Conservation (phyloP, 257 asterid genomes). For the Petunia axillaris region DNA sequence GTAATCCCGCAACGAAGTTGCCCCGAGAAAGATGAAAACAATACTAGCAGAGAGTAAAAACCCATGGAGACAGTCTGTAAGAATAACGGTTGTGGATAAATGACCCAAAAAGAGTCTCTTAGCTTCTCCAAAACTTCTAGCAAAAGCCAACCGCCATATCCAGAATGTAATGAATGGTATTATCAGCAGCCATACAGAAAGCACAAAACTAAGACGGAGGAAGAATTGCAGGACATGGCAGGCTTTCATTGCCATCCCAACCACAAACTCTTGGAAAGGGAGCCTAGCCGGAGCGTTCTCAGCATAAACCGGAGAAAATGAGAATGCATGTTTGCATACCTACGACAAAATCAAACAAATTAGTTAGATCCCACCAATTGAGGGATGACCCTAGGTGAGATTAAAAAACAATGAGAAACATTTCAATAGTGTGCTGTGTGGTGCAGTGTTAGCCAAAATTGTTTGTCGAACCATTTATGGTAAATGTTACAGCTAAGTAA, state of each 20-base stretch:
- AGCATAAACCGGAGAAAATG: constrained; percentile 95
- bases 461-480: background rate
- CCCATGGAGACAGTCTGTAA: constrained; percentile 96
- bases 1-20: constrained; percentile 97
- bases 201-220: constrained; percentile 89
- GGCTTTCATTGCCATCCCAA: constrained; percentile 92
- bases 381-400: constrained; percentile 17
- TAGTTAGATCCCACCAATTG: constrained; percentile 13
- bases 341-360: constrained; percentile 36
- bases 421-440: constrained; percentile 7
- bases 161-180: constrained; percentile 96
- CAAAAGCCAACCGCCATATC: constrained; percentile 98
- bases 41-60: constrained; percentile 97
- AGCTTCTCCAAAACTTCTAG: constrained; percentile 89
- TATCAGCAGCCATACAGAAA: constrained; percentile 94
- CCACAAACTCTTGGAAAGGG: constrained; percentile 83
- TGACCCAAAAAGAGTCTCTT: constrained; percentile 87
- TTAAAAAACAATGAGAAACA: background rate
- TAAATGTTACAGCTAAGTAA: background rate
- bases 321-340: constrained; percentile 97
- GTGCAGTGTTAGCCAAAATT: constrained; percentile 15
- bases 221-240: constrained; percentile 92
- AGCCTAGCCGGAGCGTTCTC: constrained; percentile 94
- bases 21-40: constrained; percentile 95
- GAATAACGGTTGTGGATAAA: constrained; percentile 76